These are phyloP conservation scores for Plantago elongata DNA, from an alignment of 257 asterid genomes.

Conservation along the genomic window DNA sequence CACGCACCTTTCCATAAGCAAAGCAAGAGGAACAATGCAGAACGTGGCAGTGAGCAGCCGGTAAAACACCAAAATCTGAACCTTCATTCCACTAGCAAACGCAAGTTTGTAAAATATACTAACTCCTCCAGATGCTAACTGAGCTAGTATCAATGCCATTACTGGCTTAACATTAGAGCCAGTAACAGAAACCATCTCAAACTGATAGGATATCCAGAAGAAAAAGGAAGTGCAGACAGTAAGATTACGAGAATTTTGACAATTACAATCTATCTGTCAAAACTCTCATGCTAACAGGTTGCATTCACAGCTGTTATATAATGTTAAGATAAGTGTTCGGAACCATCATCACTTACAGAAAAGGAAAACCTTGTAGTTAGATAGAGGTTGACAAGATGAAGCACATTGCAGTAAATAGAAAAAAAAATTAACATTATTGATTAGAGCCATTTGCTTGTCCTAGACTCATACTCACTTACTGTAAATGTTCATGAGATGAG, in stretches of 20 bases:
- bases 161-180: conserved; percentile 16
- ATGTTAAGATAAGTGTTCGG: not conserved
- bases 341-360: conserved; percentile 6
- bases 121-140: conserved; percentile 23
- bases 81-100: conserved; percentile 26
- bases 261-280: not conserved
- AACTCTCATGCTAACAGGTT: conserved; percentile 3
- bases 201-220: not conserved
- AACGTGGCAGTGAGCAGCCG: conserved; percentile 26
- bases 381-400: conserved; percentile 14
- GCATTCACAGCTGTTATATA: not conserved
- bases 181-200: conserved; percentile 2
- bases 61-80: conserved; percentile 25
- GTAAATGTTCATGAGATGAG: conserved; percentile 14
- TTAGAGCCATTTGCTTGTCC: conserved; percentile 21
- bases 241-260: not conserved
- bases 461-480: conserved; percentile 13
- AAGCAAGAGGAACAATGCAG: conserved; percentile 33
- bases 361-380: not conserved
- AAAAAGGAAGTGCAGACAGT: not conserved
- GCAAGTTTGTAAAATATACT: conserved; percentile 28
- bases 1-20: conserved; percentile 27
- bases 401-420: conserved; percentile 4
- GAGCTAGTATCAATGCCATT: conserved; percentile 21
- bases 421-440: conserved; percentile 4